Base-by-base conservation (phyloP, 2,329 filamentous ascomycete species). In the Diaporthe caulivora region DNA sequence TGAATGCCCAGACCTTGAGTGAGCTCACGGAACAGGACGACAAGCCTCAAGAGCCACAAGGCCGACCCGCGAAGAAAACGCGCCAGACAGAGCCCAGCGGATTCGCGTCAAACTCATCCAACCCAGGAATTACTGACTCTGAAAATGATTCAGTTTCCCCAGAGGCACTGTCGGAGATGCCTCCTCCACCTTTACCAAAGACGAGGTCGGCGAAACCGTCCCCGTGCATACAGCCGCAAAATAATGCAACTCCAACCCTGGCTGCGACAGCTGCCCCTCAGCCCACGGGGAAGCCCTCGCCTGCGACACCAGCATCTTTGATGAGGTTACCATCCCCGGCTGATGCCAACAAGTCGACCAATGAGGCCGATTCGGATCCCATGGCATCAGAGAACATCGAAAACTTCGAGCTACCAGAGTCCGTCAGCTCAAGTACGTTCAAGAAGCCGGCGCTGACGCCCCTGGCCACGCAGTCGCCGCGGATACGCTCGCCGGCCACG, bases 251-350 rank as follows among this genome's bases (percentile, higher is more conserved):
- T 47, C 76, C 79, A 29, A 73, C 47, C 1, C 7, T 71, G 40
- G 71, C 53, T 17, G 67, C 74, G 24, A 53, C 44, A 34, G 73
- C 75, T 64, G 71, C 75, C n/a, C 62, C 79, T 11, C 77, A 81
- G 4, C 79, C 81, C 37, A 54, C 69, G 4, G 84, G 83, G 29
- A 86, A 85, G 68, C 85, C 84, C 77, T 90, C 91, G 69, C 94
- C 94, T 15, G 95, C 94, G 1, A 97, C 95, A 0, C 95, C 95
- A 0, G 94, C 95, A 11, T 97, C 95, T 9, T 84, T 98, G 73
- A 98, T 98, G 93, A 93, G 91, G 78, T 87, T 96, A 55, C 88
- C 87, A 4, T 87, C 88, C 34, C 89, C 89, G 78, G 69, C 24
- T 17, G 86, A 86, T 77, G 82, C 84, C 69, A 89, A 88, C 75